Evolutionary conservation across 2,329 filamentous ascomycete species (phyloP), one percentile per base, ranked within the genome.

Genomic region (Colletotrichum sp.): DNA sequence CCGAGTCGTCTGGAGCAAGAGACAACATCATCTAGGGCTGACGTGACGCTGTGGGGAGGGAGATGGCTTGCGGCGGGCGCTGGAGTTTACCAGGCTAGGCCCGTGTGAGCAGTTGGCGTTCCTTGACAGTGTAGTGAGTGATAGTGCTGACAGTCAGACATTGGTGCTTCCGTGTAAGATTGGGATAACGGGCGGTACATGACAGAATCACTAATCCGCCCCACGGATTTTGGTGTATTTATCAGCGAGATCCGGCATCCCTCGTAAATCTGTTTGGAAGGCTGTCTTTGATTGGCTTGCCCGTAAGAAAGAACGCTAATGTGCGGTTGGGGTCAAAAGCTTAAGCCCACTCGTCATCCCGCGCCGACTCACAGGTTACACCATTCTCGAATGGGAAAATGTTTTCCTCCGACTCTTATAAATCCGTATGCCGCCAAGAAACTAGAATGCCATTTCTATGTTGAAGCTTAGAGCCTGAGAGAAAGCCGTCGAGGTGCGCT

Each of bases 171-270:
- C 4, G 7, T 8, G 16, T 7, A 24, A 26, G 10, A 24, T 12
- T 4, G 2, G 6, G 34, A 21, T 72, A 72, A 63, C 73, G 18
- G 6, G 21, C 21, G 26, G 21, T 68, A 75, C 70, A 16, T 32
- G 18, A 43, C 18, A 24, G 14, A 24, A 64, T 64, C 63, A 72
- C 32, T 59, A 75, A 72, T 75, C 69, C 10, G 18, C 21, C 24
- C 24, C 36, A 30, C 24, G 63, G 30, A 8, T 14, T 68, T 59
- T 75, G 39, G 18, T 68, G 57, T 65, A 75, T 75, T 75, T 69
- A 75, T 75, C 70, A 75, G 73, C 70, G 43, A 75, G 26, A 59
- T 59, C 70, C 64, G 57, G 24, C 16, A 64, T 36, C 57, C 28
- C 52, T 59, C 30, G 65, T 32, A 61, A 36, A 63, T 34, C 30